Evolutionary conservation across 2,329 filamentous ascomycete species (phyloP).

Genomic region (Phialophora expanda): DNA sequence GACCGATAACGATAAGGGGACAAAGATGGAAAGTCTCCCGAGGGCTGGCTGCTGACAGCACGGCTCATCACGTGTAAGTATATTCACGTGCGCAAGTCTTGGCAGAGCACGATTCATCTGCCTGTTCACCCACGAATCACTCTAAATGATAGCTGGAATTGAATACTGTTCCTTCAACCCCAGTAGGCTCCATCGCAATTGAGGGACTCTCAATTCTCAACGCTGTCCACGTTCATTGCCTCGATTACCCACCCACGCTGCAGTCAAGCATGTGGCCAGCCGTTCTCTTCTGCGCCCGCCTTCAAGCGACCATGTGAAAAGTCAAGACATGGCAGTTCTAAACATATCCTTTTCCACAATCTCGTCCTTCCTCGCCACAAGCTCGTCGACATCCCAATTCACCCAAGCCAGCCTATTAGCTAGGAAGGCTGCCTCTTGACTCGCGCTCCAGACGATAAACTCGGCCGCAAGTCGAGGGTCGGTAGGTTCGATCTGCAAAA

Average conservation of each 20-base stretch:
- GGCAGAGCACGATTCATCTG: too few relatives aligned
- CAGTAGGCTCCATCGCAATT: background rate
- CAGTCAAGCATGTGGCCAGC: background rate
- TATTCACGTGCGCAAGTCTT: too few relatives aligned
- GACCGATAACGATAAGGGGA: slow-evolving; percentile 11
- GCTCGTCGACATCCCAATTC: slow-evolving; percentile 15
- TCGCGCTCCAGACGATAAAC: slow-evolving; percentile 9
- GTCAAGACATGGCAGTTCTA: slow-evolving; percentile 10
- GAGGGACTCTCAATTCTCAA: background rate
- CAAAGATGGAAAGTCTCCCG: slow-evolving; percentile 8
- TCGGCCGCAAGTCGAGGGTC: slow-evolving; percentile 5
- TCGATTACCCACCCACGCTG: background rate
- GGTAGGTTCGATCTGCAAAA: background rate
- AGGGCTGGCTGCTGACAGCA: background rate
- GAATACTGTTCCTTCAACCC: too few relatives aligned
- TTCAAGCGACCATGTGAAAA: background rate
- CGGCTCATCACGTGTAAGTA: too few relatives aligned
- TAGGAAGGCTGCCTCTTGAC: slow-evolving; percentile 10
- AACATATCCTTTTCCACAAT: slow-evolving; percentile 14
- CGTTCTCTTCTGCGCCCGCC: background rate
- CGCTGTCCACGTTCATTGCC: background rate
- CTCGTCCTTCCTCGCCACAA: slow-evolving; percentile 6
- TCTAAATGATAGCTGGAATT: too few relatives aligned
- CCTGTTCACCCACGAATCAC: too few relatives aligned
- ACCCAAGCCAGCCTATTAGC: slow-evolving; percentile 13